phyloP scores from a whole-genome alignment of 2,329 filamentous ascomycete genomes.

The Botrytis cinerea region DNA sequence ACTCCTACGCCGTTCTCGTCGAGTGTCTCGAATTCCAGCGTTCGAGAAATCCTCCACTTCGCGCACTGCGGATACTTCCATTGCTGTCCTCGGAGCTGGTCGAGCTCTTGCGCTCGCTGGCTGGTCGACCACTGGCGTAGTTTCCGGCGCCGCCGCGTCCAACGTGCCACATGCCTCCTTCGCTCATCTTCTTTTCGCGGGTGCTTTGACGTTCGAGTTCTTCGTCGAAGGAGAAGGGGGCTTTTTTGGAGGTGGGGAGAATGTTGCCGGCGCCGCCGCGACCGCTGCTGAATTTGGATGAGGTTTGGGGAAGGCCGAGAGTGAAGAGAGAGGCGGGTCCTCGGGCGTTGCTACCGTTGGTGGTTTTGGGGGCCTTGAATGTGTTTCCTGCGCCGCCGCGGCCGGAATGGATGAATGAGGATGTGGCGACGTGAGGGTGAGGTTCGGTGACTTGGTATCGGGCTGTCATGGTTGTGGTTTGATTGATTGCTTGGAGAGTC shows the following conservation, averaged over 20 bases:
- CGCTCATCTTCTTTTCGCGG: constrained; percentile 36
- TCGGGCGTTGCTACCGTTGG: constrained; percentile 31
- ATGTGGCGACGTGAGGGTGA: constrained; percentile 37
- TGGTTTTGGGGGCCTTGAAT: constrained; percentile 39
- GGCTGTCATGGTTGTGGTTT: constrained; percentile 27
- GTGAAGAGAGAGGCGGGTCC: constrained; percentile 40
- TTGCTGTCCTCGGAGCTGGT: neutral
- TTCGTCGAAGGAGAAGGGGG: constrained; percentile 42
- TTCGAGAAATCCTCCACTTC: constrained; percentile 14
- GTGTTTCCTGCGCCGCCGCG: constrained; percentile 42
- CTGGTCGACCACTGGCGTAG: constrained; percentile 12
- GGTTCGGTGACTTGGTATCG: constrained; percentile 40
- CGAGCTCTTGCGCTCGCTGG: constrained; percentile 18
- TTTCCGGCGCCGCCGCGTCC: constrained; percentile 42
- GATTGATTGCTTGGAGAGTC: neutral
- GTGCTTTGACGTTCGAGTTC: constrained; percentile 39
- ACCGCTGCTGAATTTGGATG: constrained; percentile 37
- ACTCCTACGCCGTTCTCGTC: neutral
- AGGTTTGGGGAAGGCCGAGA: constrained; percentile 34
- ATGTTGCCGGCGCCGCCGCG: constrained; percentile 43
- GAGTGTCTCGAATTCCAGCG: constrained; percentile 14
- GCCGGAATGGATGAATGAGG: constrained; percentile 37
- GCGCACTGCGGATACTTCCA: constrained; percentile 10
- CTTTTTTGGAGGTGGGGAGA: constrained; percentile 33
- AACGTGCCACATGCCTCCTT: constrained; percentile 36